Evolutionary conservation across 495 filamentous ascomycete genomes (phyloP).

Genomic region (Elaphomyces granulatus): DNA sequence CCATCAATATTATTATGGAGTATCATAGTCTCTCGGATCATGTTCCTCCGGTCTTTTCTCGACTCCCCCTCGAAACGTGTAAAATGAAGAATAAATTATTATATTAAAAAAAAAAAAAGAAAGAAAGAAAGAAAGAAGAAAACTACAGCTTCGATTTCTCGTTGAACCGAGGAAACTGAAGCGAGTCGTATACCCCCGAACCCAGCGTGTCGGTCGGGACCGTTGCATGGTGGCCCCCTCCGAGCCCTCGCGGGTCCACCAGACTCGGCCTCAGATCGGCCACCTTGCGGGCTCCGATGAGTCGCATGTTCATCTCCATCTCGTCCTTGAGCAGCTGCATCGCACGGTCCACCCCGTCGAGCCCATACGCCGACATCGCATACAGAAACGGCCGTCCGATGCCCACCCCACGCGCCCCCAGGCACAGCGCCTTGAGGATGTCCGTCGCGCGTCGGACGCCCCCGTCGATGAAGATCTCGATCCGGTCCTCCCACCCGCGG

Average conservation of each 20-base stretch:
- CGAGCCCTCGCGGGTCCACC: constrained; percentile 54
- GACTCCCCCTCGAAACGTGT: too few relatives aligned
- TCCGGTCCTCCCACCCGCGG: constrained; percentile 63
- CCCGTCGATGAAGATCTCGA: constrained; percentile 88
- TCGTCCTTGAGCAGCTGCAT: constrained; percentile 96
- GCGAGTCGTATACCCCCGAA: constrained; percentile 47
- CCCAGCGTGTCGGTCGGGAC: constrained; percentile 59
- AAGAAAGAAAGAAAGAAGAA: neutral
- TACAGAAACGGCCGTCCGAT: constrained; percentile 92
- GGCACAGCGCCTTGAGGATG: constrained; percentile 88
- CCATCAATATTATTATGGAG: neutral
- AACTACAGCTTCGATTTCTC: constrained; percentile 43
- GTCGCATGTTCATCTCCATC: constrained; percentile 97
- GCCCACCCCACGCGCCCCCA: constrained; percentile 85
- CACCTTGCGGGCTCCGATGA: constrained; percentile 64
- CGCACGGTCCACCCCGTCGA: constrained; percentile 73
- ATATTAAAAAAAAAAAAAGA: too few relatives aligned
- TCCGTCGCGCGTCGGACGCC: constrained; percentile 83
- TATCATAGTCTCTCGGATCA: neutral
- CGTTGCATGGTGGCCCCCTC: constrained; percentile 52
- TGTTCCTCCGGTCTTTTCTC: too few relatives aligned
- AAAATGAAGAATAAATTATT: too few relatives aligned
- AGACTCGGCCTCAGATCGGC: constrained; percentile 65
- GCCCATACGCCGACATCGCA: constrained; percentile 88
- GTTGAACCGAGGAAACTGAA: constrained; percentile 42